A percentile compares a stretch with the other conserved stretches of the same genome.
Conservation (phyloP, 176 grass and related monocot species). For the Phyllostachys edulis region DNA sequence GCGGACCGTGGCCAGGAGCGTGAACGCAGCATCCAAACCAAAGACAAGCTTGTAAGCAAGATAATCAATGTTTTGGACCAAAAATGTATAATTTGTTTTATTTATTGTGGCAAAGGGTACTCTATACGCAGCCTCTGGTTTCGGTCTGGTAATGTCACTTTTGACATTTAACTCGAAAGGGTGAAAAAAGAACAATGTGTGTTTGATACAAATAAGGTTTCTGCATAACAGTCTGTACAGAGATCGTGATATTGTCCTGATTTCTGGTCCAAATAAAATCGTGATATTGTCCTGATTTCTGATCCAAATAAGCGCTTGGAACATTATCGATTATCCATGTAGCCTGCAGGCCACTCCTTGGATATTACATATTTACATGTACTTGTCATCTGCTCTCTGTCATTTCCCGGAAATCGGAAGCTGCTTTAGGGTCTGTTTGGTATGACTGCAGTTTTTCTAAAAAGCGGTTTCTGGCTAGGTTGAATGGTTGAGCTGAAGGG, state of each 20-base stretch:
- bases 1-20: conserved; percentile 66
- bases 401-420: no score
- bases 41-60: conserved; percentile 61
- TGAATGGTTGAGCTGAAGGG: no score
- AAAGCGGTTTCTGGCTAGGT: no score
- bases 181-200: not conserved
- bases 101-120: not conserved
- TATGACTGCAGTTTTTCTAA: no score
- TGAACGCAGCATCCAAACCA: conserved; percentile 45
- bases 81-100: not conserved
- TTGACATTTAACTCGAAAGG: not conserved
- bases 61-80: not conserved
- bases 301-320: not conserved
- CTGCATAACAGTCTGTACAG: not conserved
- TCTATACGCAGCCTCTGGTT: not conserved
- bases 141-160: not conserved
- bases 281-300: not conserved
- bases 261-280: conserved; percentile 9
- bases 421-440: no score
- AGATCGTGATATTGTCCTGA: not conserved
- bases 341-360: not conserved
- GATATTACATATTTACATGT: not conserved
- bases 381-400: not conserved
- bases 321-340: not conserved
- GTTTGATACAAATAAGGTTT: conserved; percentile 35